Percentiles rank a stretch among this genome's conserved stretches.
phyloP scores from a whole-genome alignment of 2,329 filamentous ascomycete genomes.

The Trichoderma oligosporum region DNA sequence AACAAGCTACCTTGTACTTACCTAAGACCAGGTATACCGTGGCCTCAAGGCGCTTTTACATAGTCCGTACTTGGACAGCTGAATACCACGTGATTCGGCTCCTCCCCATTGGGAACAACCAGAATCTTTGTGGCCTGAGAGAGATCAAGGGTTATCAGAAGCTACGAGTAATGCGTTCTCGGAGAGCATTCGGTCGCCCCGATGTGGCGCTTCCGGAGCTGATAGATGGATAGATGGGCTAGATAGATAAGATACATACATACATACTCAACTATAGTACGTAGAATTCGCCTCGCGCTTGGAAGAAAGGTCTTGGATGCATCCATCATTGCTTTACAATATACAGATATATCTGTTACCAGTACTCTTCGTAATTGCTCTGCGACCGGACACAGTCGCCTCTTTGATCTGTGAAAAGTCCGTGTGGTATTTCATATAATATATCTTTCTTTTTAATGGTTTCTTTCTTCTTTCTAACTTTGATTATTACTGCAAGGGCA shows the following conservation, averaged over 20 bases:
- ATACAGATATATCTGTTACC: too few species aligned
- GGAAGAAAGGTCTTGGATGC: too few species aligned
- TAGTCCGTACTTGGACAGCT: too few species aligned
- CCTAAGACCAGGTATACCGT: background rate
- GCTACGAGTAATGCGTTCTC: background rate
- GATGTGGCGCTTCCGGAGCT: background rate
- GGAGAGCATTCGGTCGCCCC: background rate
- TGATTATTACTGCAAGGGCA: background rate
- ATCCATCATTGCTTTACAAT: too few species aligned
- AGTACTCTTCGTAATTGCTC: too few species aligned
- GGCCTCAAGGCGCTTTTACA: background rate
- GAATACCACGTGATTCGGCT: constrained; percentile 18
- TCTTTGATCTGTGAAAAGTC: background rate
- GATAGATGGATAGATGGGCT: background rate
- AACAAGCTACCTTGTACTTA: too few species aligned
- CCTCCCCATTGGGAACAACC: background rate
- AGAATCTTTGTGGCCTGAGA: too few species aligned
- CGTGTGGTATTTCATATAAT: background rate
- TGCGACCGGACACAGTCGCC: background rate
- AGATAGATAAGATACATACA: too few species aligned
- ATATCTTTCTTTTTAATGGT: background rate
- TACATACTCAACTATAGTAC: too few species aligned
- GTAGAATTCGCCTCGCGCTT: too few species aligned
- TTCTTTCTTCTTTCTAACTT: too few species aligned
- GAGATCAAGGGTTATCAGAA: background rate